Percentiles rank a stretch among this genome's conserved stretches.
Evolutionary conservation across 2,329 filamentous ascomycete genomes (phyloP).

Genomic region (Claviceps pusilla): DNA sequence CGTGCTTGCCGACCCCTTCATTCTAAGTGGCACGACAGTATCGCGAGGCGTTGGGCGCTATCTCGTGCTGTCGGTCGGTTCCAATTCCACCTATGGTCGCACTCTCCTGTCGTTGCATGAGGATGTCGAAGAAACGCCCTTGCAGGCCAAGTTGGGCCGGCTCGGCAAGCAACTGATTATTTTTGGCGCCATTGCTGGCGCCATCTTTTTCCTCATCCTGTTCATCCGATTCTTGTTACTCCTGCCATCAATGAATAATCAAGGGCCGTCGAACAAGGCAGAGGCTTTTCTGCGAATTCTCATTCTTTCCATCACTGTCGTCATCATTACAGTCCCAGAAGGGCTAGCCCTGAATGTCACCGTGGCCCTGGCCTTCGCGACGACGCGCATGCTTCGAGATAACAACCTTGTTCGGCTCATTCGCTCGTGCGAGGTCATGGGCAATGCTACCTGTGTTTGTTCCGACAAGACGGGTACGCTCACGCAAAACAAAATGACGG

Average conservation of each 20-base stretch:
- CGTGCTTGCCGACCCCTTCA: slow-evolving; percentile 53
- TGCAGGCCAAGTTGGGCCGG: slow-evolving; percentile 63
- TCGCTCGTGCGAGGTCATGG: slow-evolving; percentile 48
- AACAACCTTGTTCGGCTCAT: slow-evolving; percentile 47
- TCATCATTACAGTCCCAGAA: slow-evolving; percentile 46
- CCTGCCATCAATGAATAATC: slow-evolving; percentile 18
- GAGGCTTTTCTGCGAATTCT: slow-evolving; percentile 43
- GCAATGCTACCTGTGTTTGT: slow-evolving; percentile 48
- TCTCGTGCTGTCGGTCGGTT: slow-evolving; percentile 58
- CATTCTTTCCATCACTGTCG: slow-evolving; percentile 42
- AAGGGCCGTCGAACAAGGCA: slow-evolving; percentile 32
- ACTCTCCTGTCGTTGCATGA: slow-evolving; percentile 66
- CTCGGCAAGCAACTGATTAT: slow-evolving; percentile 58
- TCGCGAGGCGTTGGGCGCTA: slow-evolving; percentile 63
- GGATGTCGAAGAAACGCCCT: slow-evolving; percentile 60
- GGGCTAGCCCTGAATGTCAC: slow-evolving; percentile 46
- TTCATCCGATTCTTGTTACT: slow-evolving; percentile 25
- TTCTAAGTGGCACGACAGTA: slow-evolving; percentile 65
- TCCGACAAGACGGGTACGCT: slow-evolving; percentile 53
- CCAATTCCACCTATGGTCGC: slow-evolving; percentile 61
- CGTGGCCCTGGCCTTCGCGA: slow-evolving; percentile 46
- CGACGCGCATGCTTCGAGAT: slow-evolving; percentile 47
- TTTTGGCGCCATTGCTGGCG: slow-evolving; percentile 25
- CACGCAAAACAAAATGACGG: slow-evolving; percentile 48
- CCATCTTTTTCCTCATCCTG: slow-evolving; percentile 26